A percentile compares a stretch with the other conserved stretches of the same genome.
Evolutionary conservation across 768 basidiomycete species (phyloP).

Genomic region (Mycena sanguinolenta): DNA sequence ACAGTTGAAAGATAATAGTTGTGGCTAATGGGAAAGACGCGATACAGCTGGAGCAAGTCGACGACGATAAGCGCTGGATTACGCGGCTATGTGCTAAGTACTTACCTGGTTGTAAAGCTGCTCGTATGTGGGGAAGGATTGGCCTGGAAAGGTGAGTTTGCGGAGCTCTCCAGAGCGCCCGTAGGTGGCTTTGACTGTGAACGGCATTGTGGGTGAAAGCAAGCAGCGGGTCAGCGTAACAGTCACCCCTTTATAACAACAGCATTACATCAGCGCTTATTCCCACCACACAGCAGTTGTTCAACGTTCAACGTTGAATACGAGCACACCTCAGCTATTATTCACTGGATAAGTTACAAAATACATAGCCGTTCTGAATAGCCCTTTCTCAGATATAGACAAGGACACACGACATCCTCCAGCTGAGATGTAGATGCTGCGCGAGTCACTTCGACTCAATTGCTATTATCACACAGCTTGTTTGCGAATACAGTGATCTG

Average conservation of each 20-base stretch:
- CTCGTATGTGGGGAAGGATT: conserved; percentile 71
- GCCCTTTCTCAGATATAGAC: too few species aligned
- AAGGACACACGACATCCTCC: too few species aligned
- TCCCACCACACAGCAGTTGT: not conserved
- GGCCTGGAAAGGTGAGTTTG: conserved; percentile 66
- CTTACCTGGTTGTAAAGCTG: conserved; percentile 75
- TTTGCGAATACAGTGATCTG: too few species aligned
- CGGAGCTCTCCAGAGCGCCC: conserved; percentile 68
- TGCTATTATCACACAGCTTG: too few species aligned
- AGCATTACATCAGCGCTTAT: conserved; percentile 4
- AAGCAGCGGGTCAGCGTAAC: conserved; percentile 23
- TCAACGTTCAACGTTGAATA: too few species aligned
- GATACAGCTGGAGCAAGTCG: conserved; percentile 66
- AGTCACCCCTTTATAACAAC: not conserved
- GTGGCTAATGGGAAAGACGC: conserved; percentile 74
- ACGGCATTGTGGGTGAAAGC: conserved; percentile 60
- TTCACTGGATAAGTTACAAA: too few species aligned
- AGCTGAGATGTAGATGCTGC: too few species aligned
- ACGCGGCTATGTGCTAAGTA: conserved; percentile 20
- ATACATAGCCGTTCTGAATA: too few species aligned
- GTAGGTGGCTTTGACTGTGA: conserved; percentile 86
- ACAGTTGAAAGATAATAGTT: conserved; percentile 76
- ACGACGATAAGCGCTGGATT: conserved; percentile 43
- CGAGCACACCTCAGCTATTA: too few species aligned
- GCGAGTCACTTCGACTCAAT: too few species aligned